These are phyloP conservation scores for Xylariaceae sp. DNA, from an alignment of 2,329 filamentous ascomycete species.

Conservation along the genomic window DNA sequence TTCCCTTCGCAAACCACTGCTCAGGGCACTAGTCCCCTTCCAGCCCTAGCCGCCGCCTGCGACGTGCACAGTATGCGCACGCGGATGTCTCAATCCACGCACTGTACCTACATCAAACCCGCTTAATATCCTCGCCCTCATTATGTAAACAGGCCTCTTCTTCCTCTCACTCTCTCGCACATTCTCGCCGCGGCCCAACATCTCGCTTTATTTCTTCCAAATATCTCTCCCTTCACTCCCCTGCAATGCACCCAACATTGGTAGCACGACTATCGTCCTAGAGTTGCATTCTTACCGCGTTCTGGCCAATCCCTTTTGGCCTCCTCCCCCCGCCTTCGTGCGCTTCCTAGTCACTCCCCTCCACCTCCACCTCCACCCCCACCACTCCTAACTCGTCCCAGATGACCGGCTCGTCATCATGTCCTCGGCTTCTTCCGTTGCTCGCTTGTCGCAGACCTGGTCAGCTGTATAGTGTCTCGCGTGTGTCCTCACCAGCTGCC, in stretches of 20 bases:
- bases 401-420: slow-evolving; percentile 22
- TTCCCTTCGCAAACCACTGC: too few relatives aligned
- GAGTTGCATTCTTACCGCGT: background rate
- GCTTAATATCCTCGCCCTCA: background rate
- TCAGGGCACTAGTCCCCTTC: background rate
- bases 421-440: slow-evolving; percentile 22
- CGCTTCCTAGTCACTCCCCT: background rate
- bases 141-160: background rate
- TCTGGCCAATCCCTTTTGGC: background rate
- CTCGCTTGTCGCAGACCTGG: slow-evolving; percentile 18
- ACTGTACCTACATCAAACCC: slow-evolving; percentile 2
- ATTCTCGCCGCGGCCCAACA: background rate
- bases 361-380: background rate
- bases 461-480: slow-evolving; percentile 14
- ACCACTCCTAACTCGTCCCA: slow-evolving; percentile 15
- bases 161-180: too few relatives aligned
- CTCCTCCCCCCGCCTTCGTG: background rate
- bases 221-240: slow-evolving; percentile 12
- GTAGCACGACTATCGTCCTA: background rate
- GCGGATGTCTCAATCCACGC: slow-evolving; percentile 3
- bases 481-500: slow-evolving; percentile 3
- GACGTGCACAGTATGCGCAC: slow-evolving; percentile 9
- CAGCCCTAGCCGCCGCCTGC: background rate
- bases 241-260: slow-evolving; percentile 3
- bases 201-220: slow-evolving; percentile 16